Evolutionary conservation across 306 rosid species (phyloP).

Genomic region (Glycine soja): DNA sequence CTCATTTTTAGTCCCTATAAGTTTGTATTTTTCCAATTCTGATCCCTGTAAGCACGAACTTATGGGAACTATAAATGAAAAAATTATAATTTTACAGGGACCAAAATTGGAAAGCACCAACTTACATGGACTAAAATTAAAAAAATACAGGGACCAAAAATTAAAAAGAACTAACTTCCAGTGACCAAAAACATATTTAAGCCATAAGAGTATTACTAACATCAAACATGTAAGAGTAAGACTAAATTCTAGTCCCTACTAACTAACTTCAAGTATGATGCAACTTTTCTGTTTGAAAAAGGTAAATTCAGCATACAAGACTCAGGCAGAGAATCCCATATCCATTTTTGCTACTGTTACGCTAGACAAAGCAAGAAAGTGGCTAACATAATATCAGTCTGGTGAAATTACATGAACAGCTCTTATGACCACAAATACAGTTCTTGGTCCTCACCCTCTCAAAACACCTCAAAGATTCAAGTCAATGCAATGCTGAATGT

Average conservation of each 20-base stretch:
- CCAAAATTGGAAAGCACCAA: no score
- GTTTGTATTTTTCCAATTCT: no score
- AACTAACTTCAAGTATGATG: neutral
- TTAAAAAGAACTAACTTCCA: no score
- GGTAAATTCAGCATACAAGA: neutral
- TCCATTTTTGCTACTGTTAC: constrained; percentile 1
- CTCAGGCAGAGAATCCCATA: neutral
- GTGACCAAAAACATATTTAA: no score
- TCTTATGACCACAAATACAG: neutral
- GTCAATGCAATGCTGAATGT: neutral
- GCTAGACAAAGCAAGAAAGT: neutral
- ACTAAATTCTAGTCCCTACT: neutral
- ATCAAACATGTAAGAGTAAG: neutral
- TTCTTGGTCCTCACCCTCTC: neutral
- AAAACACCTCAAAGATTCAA: neutral
- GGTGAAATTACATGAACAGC: neutral
- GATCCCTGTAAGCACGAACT: no score
- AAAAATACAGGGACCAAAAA: no score
- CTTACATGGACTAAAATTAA: no score
- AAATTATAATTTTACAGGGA: no score
- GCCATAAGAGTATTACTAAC: neutral
- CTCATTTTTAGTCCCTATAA: no score
- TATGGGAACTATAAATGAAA: no score
- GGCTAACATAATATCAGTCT: neutral
- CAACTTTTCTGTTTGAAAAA: neutral